Evolutionary conservation across 1,284 basidiomycete genomes (phyloP).

Genomic region (Thelephora terrestris): DNA sequence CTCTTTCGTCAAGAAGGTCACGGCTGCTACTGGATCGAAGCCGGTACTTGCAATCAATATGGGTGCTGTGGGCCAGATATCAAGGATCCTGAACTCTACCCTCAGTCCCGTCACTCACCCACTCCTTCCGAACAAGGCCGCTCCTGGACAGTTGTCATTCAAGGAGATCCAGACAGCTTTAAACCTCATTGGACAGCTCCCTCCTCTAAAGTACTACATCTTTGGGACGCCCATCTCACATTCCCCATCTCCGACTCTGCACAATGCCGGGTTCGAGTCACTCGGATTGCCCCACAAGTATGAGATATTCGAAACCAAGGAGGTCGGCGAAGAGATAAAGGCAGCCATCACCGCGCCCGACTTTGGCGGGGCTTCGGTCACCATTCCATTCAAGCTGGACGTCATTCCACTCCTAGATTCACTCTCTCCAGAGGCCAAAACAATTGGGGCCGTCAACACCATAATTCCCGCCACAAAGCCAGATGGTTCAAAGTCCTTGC

Average conservation of each 20-base stretch:
- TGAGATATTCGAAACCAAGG: slow-evolving; percentile 63
- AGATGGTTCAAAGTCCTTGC: slow-evolving; percentile 43
- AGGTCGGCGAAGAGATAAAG: slow-evolving; percentile 58
- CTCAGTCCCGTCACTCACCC: slow-evolving; percentile 90
- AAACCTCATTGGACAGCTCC: slow-evolving; percentile 71
- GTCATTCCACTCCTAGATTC: slow-evolving; percentile 73
- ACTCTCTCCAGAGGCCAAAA: slow-evolving; percentile 69
- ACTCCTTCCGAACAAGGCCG: slow-evolving; percentile 73
- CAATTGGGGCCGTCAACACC: slow-evolving; percentile 91
- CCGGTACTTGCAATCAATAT: slow-evolving; percentile 95
- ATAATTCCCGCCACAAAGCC: slow-evolving; percentile 47
- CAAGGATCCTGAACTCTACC: slow-evolving; percentile 78
- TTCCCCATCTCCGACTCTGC: slow-evolving; percentile 88
- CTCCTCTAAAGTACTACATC: slow-evolving; percentile 68
- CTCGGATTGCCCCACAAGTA: slow-evolving; percentile 83
- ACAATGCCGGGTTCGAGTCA: slow-evolving; percentile 80
- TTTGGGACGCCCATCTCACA: slow-evolving; percentile 86
- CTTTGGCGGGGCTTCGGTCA: slow-evolving; percentile 95
- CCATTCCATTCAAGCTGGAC: slow-evolving; percentile 88
- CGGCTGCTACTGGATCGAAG: slow-evolving; percentile 38
- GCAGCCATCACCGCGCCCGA: slow-evolving; percentile 52
- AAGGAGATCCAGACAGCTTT: slow-evolving; percentile 77
- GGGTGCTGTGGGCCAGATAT: slow-evolving; percentile 83
- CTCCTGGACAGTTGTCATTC: slow-evolving; percentile 89
- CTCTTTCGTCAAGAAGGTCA: slow-evolving; percentile 50